phyloP scores from a whole-genome alignment of 768 basidiomycete species.

The Psilocybe cubensis region DNA sequence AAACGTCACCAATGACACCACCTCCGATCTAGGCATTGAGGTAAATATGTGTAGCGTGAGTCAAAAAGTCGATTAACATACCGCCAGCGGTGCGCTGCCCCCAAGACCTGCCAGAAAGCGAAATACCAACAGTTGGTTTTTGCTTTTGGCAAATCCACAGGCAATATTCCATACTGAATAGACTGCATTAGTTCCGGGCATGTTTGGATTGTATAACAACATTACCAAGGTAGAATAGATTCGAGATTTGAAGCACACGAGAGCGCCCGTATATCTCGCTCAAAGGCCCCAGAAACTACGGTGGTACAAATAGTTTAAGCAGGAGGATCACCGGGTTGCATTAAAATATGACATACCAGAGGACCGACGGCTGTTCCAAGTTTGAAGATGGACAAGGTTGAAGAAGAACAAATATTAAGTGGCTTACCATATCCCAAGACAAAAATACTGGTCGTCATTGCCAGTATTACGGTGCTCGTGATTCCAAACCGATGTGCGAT shows the following conservation, averaged over 20 bases:
- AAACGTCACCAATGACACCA: slow-evolving; percentile 69
- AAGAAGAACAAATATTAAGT: too few species aligned
- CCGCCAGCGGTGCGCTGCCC: slow-evolving; percentile 69
- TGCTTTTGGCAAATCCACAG: slow-evolving; percentile 65
- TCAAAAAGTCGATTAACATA: slow-evolving; percentile 39
- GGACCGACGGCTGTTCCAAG: slow-evolving; percentile 58
- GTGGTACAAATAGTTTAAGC: neutral
- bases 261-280: slow-evolving; percentile 76
- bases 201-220: neutral
- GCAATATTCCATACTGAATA: slow-evolving; percentile 60
- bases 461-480: slow-evolving; percentile 48
- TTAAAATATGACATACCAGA: slow-evolving; percentile 33
- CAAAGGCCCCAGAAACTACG: slow-evolving; percentile 57
- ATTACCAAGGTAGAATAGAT: slow-evolving; percentile 66
- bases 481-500: slow-evolving; percentile 59
- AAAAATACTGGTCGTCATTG: slow-evolving; percentile 61
- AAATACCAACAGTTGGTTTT: slow-evolving; percentile 63
- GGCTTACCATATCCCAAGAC: slow-evolving; percentile 57
- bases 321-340: neutral
- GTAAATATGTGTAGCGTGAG: neutral
- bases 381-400: too few species aligned
- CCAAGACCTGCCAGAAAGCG: slow-evolving; percentile 73
- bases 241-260: slow-evolving; percentile 60
- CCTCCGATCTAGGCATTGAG: slow-evolving; percentile 50
- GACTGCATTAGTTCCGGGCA: neutral